Evolutionary conservation across 768 basidiomycete genomes (phyloP).

Genomic region (Phlegmacium glaucopus): DNA sequence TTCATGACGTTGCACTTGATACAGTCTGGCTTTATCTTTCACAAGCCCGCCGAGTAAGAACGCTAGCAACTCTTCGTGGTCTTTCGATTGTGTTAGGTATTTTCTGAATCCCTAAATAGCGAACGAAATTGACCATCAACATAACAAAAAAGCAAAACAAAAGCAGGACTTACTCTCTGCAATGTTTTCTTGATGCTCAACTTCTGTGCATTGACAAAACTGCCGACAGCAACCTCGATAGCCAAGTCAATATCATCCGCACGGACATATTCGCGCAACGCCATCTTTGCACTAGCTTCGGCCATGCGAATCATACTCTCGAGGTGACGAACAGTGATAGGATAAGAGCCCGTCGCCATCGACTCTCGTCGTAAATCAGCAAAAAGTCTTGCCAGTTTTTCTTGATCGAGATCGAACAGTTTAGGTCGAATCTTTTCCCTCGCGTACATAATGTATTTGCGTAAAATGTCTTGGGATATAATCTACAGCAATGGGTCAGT

Average conservation of each 20-base stretch:
- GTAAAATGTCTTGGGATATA: slow-evolving; percentile 93
- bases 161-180: slow-evolving; percentile 66
- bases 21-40: slow-evolving; percentile 86
- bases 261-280: slow-evolving; percentile 92
- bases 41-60: slow-evolving; percentile 93
- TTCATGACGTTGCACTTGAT: slow-evolving; percentile 72
- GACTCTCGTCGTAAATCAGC: slow-evolving; percentile 96
- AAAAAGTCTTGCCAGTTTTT: slow-evolving; percentile 92
- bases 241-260: slow-evolving; percentile 96
- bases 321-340: slow-evolving; percentile 95
- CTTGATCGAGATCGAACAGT: slow-evolving; percentile 91
- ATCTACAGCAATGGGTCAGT: slow-evolving; percentile 48
- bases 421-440: slow-evolving; percentile 91
- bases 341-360: slow-evolving; percentile 95
- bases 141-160: neutral
- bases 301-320: slow-evolving; percentile 99
- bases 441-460: slow-evolving; percentile 99
- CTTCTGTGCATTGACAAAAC: slow-evolving; percentile 97
- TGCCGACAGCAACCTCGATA: slow-evolving; percentile 91
- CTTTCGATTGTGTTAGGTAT: slow-evolving; percentile 92
- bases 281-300: slow-evolving; percentile 98
- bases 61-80: slow-evolving; percentile 92
- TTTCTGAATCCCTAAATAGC: slow-evolving; percentile 86
- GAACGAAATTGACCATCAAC: slow-evolving; percentile 2
- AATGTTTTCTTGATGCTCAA: slow-evolving; percentile 98